phyloP scores from a whole-genome alignment of 768 basidiomycete species.

The Goffeauzyma gilvescens region DNA sequence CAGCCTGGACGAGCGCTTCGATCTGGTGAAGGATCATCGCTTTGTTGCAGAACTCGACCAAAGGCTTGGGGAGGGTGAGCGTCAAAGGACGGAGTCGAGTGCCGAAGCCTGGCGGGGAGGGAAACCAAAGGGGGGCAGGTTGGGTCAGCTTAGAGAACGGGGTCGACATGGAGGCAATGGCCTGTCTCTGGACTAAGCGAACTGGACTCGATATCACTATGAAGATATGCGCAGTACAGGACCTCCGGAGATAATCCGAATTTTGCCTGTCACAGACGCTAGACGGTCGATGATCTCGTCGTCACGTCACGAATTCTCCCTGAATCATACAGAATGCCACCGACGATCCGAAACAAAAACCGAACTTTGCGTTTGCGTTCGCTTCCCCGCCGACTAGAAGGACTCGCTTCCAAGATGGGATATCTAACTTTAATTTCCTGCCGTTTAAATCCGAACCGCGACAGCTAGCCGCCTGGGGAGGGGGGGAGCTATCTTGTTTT shows the following conservation, averaged over 20 bases:
- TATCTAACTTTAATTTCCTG: no score
- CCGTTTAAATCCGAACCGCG: no score
- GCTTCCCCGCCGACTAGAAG: no score
- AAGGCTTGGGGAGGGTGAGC: constrained; percentile 36
- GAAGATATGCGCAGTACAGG: not conserved
- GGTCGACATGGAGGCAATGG: not conserved
- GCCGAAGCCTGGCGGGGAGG: constrained; percentile 31
- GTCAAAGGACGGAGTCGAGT: constrained; percentile 37
- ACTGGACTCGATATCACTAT: not conserved
- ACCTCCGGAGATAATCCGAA: not conserved
- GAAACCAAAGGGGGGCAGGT: constrained; percentile 1
- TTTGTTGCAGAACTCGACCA: constrained; percentile 36
- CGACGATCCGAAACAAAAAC: no score
- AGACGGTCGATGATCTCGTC: no score
- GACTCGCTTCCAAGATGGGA: no score
- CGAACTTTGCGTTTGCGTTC: no score
- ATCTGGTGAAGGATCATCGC: constrained; percentile 37
- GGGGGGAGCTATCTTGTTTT: no score
- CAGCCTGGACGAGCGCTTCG: constrained; percentile 37
- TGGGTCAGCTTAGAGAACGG: not conserved
- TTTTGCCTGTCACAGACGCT: not conserved
- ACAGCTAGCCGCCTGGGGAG: no score
- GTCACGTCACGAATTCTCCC: no score
- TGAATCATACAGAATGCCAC: no score
- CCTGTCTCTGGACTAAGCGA: not conserved